Conservation (phyloP, 225 moss, liverwort and hornwort species). For the Pseudoscleropodium purum region DNA sequence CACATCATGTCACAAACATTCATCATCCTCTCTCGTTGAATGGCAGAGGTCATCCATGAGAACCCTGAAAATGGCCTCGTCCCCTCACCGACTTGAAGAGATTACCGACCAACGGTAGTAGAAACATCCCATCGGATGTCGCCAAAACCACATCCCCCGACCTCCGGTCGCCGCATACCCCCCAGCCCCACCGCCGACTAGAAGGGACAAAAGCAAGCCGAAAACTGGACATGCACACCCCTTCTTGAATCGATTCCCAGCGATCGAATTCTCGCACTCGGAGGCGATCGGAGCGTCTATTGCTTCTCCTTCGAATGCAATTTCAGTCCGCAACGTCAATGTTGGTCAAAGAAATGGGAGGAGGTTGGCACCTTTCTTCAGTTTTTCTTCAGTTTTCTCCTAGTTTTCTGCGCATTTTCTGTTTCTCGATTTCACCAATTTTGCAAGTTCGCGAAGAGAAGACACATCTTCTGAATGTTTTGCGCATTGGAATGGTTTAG, state of each 20-base stretch:
- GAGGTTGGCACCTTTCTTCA: background rate
- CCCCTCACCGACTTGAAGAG: background rate
- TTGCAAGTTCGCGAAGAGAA: background rate
- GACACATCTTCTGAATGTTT: background rate
- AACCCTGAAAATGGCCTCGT: background rate
- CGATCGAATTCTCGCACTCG: background rate
- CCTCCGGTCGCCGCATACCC: background rate
- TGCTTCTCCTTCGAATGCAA: background rate
- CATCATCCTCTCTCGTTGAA: no score
- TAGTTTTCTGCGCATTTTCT: background rate
- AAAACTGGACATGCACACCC: background rate
- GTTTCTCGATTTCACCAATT: background rate
- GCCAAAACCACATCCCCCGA: background rate
- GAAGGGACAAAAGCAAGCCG: background rate
- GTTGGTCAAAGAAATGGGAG: conserved; percentile 26
- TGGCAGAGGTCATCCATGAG: no score
- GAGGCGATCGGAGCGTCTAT: background rate
- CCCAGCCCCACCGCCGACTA: background rate
- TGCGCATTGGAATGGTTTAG: background rate
- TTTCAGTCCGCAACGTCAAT: background rate
- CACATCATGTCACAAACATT: background rate
- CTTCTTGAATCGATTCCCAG: background rate
- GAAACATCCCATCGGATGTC: background rate
- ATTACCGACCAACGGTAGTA: background rate
- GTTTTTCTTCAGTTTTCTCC: background rate